Base-by-base conservation (phyloP, 129 eudicot genomes). In the Sambucus nigra region DNA sequence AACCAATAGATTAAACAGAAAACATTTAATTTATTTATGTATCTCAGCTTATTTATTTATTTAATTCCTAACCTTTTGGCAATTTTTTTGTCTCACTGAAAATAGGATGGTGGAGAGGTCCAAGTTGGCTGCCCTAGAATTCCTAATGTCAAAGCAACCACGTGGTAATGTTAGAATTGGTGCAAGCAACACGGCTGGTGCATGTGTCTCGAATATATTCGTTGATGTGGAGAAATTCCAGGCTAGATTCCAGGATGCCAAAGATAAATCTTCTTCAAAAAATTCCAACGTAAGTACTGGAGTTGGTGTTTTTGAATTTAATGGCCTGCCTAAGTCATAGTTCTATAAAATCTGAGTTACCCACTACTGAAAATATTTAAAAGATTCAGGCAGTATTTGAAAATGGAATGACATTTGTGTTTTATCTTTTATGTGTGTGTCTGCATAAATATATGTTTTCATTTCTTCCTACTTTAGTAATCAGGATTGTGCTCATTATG, bases 71-170 rank as follows among this genome's bases (percentile, higher is more conserved):
- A 7, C 42, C 5, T 35, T 35, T 35, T 7, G 42, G 42, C 6
- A 35, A n/a, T n/a, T 26, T 22, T 3, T 11, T 25, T 24, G 13
- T 32, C 12, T 25, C 19, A 35, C 29, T 17, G 19, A 24, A 59
- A 3, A n/a, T 70, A 89, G 98, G 55, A 55, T 74, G 60, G 86
- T 85, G 55, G 88, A 79, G 76, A 85, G 95, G 53, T 81, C 94
- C n/a, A 73, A 81, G 32, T 73, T 89, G 47, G 95, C 94, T 41
- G 98, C 98, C 21, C 74, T 89, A 45, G 98, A 89, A 57, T 89
- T 85, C 67, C 65, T 85, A 12, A 89, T 89, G 98, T 89, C 98
- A 7, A 86, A 89, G 72, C 88, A 81, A 50, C 95, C 98, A 0
- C 86, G 98, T 4, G 94, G 93, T 5, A 81, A 44, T 14, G 95